Percentiles rank a stretch among this genome's conserved stretches.
Conservation (phyloP, 768 basidiomycete genomes). For the Leccinum fibrillosum region DNA sequence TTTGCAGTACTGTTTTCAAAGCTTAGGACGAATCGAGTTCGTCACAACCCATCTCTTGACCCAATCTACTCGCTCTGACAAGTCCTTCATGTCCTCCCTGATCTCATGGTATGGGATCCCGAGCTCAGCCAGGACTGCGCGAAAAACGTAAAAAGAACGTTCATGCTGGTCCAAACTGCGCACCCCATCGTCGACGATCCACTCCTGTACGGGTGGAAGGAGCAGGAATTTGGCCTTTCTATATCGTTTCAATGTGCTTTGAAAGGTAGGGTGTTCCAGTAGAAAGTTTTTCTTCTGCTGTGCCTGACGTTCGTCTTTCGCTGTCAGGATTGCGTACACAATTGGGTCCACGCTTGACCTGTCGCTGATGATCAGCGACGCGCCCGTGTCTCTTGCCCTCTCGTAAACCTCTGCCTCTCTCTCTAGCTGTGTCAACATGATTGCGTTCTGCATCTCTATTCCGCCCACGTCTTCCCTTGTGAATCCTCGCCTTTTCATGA, state of each 20-base stretch:
- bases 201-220: constrained; percentile 52
- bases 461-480: constrained; percentile 47
- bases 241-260: constrained; percentile 41
- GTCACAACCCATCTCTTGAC: constrained; percentile 15
- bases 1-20: constrained; percentile 1
- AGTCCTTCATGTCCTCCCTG: constrained; percentile 41
- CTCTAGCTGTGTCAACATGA: constrained; percentile 53
- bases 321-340: constrained; percentile 55
- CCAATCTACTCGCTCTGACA: constrained; percentile 28
- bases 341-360: constrained; percentile 64
- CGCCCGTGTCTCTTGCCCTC: constrained; percentile 12
- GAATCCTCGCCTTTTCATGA: constrained; percentile 54
- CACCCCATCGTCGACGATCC: constrained; percentile 63
- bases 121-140: constrained; percentile 38
- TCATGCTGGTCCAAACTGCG: constrained; percentile 51
- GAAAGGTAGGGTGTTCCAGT: constrained; percentile 37
- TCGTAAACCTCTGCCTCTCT: constrained; percentile 35
- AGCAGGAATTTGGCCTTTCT: constrained; percentile 50
- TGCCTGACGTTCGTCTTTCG: constrained; percentile 36
- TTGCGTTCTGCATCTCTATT: constrained; percentile 60
- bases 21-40: not conserved
- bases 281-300: constrained; percentile 34
- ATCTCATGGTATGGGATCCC: constrained; percentile 45
- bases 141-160: constrained; percentile 38
- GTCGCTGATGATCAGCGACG: constrained; percentile 49